Conservation (phyloP, 768 basidiomycete genomes). For the Kwoniella heveanensis region DNA sequence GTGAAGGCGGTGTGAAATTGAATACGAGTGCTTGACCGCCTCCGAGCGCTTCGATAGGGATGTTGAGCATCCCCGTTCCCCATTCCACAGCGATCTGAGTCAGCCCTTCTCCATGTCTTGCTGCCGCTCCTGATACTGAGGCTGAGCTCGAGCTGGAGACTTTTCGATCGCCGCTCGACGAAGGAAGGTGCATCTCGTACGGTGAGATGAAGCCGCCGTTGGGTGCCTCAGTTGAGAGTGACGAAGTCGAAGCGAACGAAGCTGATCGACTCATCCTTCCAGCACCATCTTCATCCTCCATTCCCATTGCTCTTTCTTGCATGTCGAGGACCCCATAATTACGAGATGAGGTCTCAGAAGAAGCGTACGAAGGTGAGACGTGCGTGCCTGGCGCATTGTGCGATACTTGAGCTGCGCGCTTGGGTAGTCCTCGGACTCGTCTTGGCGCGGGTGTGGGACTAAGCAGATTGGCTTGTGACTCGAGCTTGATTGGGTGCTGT, state of each 20-base stretch:
- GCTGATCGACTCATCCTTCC: constrained; percentile 7
- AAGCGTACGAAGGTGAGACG: background rate
- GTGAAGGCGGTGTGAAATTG: constrained; percentile 20
- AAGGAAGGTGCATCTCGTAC: constrained; percentile 8
- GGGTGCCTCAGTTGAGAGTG: constrained; percentile 6
- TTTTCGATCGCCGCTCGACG: no score
- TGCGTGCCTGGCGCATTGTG: constrained; percentile 7
- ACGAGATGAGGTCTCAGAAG: background rate
- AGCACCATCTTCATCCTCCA: background rate
- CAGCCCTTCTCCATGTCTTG: background rate
- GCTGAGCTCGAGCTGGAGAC: background rate
- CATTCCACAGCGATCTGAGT: constrained; percentile 17
- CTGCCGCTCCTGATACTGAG: background rate
- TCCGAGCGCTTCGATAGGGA: constrained; percentile 13
- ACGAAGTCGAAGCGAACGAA: background rate
- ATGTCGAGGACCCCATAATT: background rate
- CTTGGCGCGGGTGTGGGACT: background rate
- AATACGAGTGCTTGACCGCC: constrained; percentile 8
- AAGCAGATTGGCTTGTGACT: background rate
- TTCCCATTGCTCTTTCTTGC: background rate
- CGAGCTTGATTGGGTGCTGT: constrained; percentile 5
- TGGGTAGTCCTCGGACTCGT: constrained; percentile 7
- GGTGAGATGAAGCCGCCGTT: constrained; percentile 25
- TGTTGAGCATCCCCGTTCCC: constrained; percentile 12
- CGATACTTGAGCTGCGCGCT: constrained; percentile 7